Percentiles rank a stretch among this genome's conserved stretches.
Evolutionary conservation across 345 rosid genomes (phyloP).

Genomic region (Populus euphratica): DNA sequence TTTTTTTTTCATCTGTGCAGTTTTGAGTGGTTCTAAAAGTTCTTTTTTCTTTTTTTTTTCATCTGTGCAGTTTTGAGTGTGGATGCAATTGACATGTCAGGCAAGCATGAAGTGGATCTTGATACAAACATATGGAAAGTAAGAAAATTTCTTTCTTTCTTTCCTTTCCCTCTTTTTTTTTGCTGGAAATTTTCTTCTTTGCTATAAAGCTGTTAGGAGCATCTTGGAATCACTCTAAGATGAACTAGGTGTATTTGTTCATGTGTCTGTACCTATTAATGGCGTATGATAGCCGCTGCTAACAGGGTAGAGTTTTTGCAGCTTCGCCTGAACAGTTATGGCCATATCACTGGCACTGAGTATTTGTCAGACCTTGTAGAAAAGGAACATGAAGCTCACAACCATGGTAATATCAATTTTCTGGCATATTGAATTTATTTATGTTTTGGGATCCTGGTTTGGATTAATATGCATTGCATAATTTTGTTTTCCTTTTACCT

Average conservation of each 20-base stretch:
- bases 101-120: conserved; percentile 99
- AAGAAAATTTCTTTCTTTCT: conserved; percentile 10
- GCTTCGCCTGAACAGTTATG: conserved; percentile 82
- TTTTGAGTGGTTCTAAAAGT: conserved; percentile 13
- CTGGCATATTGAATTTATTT: neutral
- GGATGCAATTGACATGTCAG: conserved; percentile 99
- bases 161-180: neutral
- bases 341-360: conserved; percentile 91
- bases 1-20: too few relatives aligned
- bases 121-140: conserved; percentile 99
- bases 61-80: conserved; percentile 69
- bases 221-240: neutral
- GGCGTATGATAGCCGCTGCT: neutral
- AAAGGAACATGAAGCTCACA: conserved; percentile 63
- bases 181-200: neutral
- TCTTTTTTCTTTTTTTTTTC: neutral
- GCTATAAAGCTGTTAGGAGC: neutral
- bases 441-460: neutral
- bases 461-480: neutral
- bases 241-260: neutral
- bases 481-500: neutral
- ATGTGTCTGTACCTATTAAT: neutral
- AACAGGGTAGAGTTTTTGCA: conserved; percentile 43
- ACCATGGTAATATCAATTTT: conserved; percentile 59
- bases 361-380: conserved; percentile 92